These are phyloP conservation scores for Castanea mollissima DNA, from an alignment of 306 rosid genomes.

Conservation along the genomic window DNA sequence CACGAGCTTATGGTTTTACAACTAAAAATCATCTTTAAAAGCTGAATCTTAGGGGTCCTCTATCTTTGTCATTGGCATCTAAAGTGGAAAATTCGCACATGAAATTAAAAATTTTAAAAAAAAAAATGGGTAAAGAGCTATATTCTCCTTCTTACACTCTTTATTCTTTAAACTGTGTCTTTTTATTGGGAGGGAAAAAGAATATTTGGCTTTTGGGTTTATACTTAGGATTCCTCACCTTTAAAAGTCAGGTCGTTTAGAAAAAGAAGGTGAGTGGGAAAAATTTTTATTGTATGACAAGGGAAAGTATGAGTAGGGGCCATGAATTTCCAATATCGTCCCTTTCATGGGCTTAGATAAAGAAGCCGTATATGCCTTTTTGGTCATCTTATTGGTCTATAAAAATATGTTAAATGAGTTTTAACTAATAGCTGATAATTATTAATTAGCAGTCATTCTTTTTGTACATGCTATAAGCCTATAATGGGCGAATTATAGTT, in stretches of 20 bases:
- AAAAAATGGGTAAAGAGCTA: constrained; percentile 39
- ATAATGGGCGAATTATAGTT: constrained; percentile 52
- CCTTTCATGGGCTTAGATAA: constrained; percentile 30
- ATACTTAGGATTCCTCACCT: constrained; percentile 82
- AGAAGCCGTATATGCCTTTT: constrained; percentile 3
- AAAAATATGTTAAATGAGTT: constrained; percentile 9
- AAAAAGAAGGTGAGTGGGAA: constrained; percentile 27
- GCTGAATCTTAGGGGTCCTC: constrained; percentile 28
- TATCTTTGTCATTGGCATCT: constrained; percentile 46
- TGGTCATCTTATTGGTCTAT: constrained; percentile 11
- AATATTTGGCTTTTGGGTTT: constrained; percentile 64
- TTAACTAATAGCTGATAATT: constrained; percentile 8
- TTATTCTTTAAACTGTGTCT: constrained; percentile 30
- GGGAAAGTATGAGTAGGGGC: constrained; percentile 12
- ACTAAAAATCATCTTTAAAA: constrained; percentile 36
- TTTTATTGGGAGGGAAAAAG: constrained; percentile 37
- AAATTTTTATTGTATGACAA: constrained; percentile 23
- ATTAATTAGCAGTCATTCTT: constrained; percentile 25
- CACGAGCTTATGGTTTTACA: constrained; percentile 50
- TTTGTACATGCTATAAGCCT: constrained; percentile 16
- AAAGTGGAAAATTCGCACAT: constrained; percentile 47
- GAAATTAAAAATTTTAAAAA: neutral
- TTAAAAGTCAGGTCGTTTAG: constrained; percentile 42
- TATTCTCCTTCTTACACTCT: constrained; percentile 37
- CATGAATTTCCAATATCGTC: neutral